Percentiles rank a stretch among this genome's conserved stretches.
Evolutionary conservation across 2,329 filamentous ascomycete species (phyloP).

Genomic region (Neopestalotiopsis sp.): DNA sequence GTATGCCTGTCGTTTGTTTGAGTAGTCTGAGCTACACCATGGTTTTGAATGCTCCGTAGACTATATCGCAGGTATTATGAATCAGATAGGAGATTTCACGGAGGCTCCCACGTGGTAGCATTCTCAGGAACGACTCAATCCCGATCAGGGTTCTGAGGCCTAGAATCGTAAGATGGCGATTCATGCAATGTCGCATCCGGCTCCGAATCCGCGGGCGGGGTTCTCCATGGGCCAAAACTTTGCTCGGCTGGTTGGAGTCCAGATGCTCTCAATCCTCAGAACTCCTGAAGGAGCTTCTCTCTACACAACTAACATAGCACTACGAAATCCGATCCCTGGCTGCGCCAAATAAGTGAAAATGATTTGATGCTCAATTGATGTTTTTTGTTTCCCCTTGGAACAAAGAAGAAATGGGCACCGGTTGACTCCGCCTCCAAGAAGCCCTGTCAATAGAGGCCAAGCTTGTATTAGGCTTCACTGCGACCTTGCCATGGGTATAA

Average conservation of each 20-base stretch:
- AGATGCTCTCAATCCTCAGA: background rate
- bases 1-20: background rate
- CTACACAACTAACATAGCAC: too few species aligned
- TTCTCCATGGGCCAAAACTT: background rate
- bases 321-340: background rate
- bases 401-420: background rate
- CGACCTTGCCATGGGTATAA: background rate
- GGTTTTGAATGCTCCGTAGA: background rate
- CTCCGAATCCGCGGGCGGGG: background rate
- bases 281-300: too few species aligned
- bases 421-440: background rate
- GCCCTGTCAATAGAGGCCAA: background rate
- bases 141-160: background rate
- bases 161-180: constrained; percentile 1
- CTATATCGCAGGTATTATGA: background rate
- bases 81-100: background rate
- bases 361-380: background rate
- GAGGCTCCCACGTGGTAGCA: background rate
- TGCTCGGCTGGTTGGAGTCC: background rate
- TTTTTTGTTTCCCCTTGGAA: background rate
- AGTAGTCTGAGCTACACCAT: background rate
- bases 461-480: background rate
- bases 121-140: background rate
- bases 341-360: background rate
- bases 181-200: background rate